These are phyloP conservation scores for Cyclotella kingstonii DNA, from an alignment of 108 stramenopile genomes.

Conservation along the genomic window DNA sequence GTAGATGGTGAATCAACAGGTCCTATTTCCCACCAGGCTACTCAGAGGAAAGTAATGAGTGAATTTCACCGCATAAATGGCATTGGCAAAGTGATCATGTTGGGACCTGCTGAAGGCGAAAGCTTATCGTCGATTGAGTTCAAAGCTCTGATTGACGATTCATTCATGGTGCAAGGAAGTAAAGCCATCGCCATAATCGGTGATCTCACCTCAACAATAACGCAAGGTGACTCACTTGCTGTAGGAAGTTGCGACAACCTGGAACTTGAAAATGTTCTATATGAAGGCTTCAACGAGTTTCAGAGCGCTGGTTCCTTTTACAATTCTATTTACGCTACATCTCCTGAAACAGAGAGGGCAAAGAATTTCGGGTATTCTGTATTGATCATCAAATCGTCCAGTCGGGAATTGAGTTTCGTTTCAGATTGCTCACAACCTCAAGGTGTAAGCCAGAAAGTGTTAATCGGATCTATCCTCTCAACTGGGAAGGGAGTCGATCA, in stretches of 20 bases:
- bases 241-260: conserved; percentile 19
- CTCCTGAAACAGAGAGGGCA: conserved; percentile 17
- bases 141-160: conserved; percentile 27
- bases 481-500: conserved; percentile 21
- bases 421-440: conserved; percentile 19
- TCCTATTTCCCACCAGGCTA: conserved; percentile 37
- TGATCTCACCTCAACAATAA: conserved; percentile 25
- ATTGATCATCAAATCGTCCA: conserved; percentile 5
- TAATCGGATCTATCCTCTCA: conserved; percentile 20
- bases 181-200: conserved; percentile 32
- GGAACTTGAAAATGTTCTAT: conserved; percentile 4
- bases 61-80: conserved; percentile 39
- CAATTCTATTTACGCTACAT: conserved; percentile 11
- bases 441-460: conserved; percentile 13
- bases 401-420: conserved; percentile 1
- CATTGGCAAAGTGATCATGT: conserved; percentile 40
- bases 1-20: conserved; percentile 36
- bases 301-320: conserved; percentile 28
- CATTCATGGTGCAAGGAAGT: conserved; percentile 11
- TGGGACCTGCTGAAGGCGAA: conserved; percentile 17
- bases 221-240: conserved; percentile 19
- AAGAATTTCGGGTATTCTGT: conserved; percentile 15
- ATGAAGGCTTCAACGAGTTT: conserved; percentile 15
- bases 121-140: conserved; percentile 14
- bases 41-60: conserved; percentile 19